A percentile compares a stretch with the other conserved stretches of the same genome.
Conservation (phyloP, 148 eudicot species). For the Hydrangea macrophylla region DNA sequence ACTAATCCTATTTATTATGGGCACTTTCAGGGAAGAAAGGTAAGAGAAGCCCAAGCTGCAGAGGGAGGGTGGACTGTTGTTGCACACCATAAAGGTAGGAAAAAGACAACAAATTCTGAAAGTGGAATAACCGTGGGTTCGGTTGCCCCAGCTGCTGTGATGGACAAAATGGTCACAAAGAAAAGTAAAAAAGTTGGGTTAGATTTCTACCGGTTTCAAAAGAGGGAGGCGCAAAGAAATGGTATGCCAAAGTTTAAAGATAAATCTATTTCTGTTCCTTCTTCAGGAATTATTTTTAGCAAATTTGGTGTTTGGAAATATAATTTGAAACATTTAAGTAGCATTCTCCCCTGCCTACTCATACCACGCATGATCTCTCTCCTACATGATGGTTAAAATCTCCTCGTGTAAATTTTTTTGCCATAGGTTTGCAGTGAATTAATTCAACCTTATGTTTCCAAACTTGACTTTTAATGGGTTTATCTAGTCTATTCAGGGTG, state of each 20-base stretch:
- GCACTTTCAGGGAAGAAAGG: slow-evolving; percentile 58
- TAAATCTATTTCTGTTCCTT: neutral
- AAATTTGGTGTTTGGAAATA: neutral
- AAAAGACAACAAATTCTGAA: slow-evolving; percentile 84
- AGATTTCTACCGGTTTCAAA: slow-evolving; percentile 90
- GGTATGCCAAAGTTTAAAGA: slow-evolving; percentile 45
- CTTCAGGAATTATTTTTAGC: neutral
- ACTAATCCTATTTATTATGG: slow-evolving; percentile 4
- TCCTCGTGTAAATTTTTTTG: neutral
- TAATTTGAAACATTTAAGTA: neutral
- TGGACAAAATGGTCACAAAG: slow-evolving; percentile 72
- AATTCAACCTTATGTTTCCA: neutral
- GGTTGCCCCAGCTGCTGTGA: slow-evolving; percentile 74
- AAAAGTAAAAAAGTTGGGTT: slow-evolving; percentile 66
- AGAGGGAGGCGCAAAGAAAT: slow-evolving; percentile 75
- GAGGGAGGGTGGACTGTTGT: slow-evolving; percentile 99
- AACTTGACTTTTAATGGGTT: no score
- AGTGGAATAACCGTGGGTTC: slow-evolving; percentile 87
- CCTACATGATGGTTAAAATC: no score
- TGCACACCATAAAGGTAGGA: slow-evolving; percentile 78
- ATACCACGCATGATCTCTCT: no score
- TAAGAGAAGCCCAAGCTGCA: slow-evolving; percentile 59
- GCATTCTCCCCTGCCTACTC: no score
- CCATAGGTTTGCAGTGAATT: no score
- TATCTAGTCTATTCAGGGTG: no score